A percentile compares a stretch with the other conserved stretches of the same genome.
Conservation (phyloP, 2,329 filamentous ascomycete genomes). For the Ophiosphaerella korrae region DNA sequence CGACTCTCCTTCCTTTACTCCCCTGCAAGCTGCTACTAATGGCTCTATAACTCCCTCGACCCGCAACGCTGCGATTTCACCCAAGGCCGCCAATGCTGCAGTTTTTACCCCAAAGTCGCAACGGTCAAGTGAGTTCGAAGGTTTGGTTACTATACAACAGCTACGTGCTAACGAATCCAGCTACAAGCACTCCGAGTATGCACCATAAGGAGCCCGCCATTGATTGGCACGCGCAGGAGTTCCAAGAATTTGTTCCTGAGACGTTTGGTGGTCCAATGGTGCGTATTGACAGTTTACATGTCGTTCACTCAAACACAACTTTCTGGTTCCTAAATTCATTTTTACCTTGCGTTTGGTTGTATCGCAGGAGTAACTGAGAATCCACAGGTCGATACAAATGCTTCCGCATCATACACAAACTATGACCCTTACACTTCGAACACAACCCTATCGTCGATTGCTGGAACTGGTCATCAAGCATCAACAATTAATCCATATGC, state of each 20-base stretch:
- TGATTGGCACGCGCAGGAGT: slow-evolving; percentile 56
- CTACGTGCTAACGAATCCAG: slow-evolving; percentile 31
- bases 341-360: too few species aligned
- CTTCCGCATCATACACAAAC: slow-evolving; percentile 38
- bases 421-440: slow-evolving; percentile 54
- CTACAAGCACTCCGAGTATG: slow-evolving; percentile 50
- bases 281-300: slow-evolving; percentile 32
- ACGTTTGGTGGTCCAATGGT: slow-evolving; percentile 59
- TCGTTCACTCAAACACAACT: not conserved
- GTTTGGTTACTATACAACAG: not conserved
- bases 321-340: not conserved
- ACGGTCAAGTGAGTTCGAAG: slow-evolving; percentile 45
- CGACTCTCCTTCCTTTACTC: slow-evolving; percentile 94
- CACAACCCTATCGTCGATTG: slow-evolving; percentile 39
- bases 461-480: slow-evolving; percentile 44
- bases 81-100: slow-evolving; percentile 86
- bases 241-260: slow-evolving; percentile 62
- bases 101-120: slow-evolving; percentile 76
- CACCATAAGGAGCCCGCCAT: slow-evolving; percentile 54
- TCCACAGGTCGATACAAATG: slow-evolving; percentile 40
- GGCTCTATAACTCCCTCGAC: slow-evolving; percentile 52
- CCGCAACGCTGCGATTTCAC: slow-evolving; percentile 81
- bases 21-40: slow-evolving; percentile 59
- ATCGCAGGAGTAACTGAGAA: not conserved
- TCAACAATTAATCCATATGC: slow-evolving; percentile 69